Percentiles rank a stretch among this genome's conserved stretches.
Evolutionary conservation across 2,329 filamentous ascomycete genomes (phyloP).

Genomic region (Colletotrichum sp.): DNA sequence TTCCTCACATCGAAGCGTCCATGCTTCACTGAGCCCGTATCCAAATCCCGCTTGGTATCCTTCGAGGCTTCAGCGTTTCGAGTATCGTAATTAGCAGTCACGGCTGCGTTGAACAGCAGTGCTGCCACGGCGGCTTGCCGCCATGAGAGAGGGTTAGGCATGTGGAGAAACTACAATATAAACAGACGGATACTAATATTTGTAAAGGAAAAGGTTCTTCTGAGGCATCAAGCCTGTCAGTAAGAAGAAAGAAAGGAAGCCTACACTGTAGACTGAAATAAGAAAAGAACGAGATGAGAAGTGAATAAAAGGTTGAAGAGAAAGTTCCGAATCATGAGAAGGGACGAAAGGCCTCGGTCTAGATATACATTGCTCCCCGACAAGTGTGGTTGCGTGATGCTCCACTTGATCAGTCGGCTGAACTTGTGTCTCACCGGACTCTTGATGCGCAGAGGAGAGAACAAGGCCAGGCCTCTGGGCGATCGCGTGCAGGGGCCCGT

Average conservation of each 20-base stretch:
- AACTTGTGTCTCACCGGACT: neutral
- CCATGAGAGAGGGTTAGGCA: slow-evolving; percentile 1
- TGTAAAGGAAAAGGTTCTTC: neutral
- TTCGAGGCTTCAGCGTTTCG: neutral
- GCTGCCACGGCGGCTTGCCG: slow-evolving; percentile 12
- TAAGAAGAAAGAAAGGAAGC: neutral
- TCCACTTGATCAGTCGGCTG: neutral
- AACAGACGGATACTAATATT: neutral
- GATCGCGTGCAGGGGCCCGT: neutral
- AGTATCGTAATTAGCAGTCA: slow-evolving; percentile 3
- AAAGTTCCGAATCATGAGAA: neutral
- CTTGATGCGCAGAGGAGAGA: neutral
- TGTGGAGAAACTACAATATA: neutral
- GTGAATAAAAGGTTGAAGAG: neutral
- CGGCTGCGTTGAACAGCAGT: slow-evolving; percentile 11
- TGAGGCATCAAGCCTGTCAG: slow-evolving; percentile 14
- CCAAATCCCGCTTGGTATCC: slow-evolving; percentile 4
- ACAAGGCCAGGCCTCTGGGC: neutral
- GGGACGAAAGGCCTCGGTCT: neutral
- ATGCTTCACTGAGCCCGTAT: neutral
- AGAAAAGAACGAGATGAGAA: neutral
- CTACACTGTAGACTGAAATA: neutral
- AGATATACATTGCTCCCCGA: neutral
- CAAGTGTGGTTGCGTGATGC: neutral
- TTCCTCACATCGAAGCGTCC: neutral